Percentiles rank a stretch among this genome's conserved stretches.
phyloP scores from a whole-genome alignment of 208 protist genomes.

The Trypanosoma rangeli region DNA sequence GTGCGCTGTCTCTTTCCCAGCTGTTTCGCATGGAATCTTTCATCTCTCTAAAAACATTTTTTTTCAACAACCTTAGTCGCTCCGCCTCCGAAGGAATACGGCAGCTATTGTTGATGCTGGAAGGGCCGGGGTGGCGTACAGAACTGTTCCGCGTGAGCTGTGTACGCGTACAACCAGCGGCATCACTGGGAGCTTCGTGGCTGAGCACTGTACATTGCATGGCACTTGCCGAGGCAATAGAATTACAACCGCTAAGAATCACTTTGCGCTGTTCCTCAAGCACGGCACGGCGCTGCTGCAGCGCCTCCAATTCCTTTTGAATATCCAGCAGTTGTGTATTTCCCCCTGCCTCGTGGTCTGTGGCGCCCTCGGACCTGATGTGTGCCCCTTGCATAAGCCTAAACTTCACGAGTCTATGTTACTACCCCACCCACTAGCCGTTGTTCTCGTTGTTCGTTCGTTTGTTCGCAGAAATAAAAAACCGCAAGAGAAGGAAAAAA shows the following conservation, averaged over 20 bases:
- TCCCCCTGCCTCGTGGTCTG: slow-evolving; percentile 8
- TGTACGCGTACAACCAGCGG: background rate
- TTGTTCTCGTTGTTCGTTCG: background rate
- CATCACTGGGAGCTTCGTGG: background rate
- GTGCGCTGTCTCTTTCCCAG: slow-evolving; percentile 49
- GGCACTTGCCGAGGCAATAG: background rate
- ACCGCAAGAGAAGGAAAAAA: slow-evolving; percentile 12
- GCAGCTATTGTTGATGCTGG: slow-evolving; percentile 13
- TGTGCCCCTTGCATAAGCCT: slow-evolving; percentile 7
- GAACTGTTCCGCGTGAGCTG: slow-evolving; percentile 12
- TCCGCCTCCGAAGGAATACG: slow-evolving; percentile 35
- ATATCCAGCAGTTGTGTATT: slow-evolving; percentile 38
- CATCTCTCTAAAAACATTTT: slow-evolving; percentile 46
- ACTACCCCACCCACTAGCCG: background rate
- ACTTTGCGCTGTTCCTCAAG: slow-evolving; percentile 55
- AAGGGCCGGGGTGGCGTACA: slow-evolving; percentile 16
- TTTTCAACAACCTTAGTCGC: slow-evolving; percentile 30
- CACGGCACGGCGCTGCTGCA: slow-evolving; percentile 44
- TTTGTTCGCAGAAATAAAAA: background rate
- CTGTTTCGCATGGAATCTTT: slow-evolving; percentile 52
- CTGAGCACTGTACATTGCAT: background rate
- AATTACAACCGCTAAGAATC: slow-evolving; percentile 34
- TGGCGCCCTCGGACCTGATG: slow-evolving; percentile 3
- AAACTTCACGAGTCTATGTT: background rate
- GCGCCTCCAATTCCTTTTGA: slow-evolving; percentile 49